These are phyloP conservation scores for Aspergillus haitiensis DNA, from an alignment of 495 filamentous ascomycete genomes.

Conservation along the genomic window DNA sequence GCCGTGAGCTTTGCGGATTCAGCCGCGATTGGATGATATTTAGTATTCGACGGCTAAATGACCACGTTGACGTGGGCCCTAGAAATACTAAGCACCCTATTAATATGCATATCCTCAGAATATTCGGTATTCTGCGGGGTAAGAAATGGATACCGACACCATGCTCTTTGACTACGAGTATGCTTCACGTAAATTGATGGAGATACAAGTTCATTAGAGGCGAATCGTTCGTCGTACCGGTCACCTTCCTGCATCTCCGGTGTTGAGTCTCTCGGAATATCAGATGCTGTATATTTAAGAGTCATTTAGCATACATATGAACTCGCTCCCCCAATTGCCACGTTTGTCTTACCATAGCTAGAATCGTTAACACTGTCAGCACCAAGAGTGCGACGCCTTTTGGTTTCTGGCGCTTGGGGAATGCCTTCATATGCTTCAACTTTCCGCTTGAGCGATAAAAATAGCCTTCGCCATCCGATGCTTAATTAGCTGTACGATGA, in stretches of 20 bases:
- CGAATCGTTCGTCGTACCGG: conserved; percentile 25
- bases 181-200: conserved; percentile 24
- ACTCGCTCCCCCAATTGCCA: background rate
- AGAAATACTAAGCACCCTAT: conserved; percentile 27
- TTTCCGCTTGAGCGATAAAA: conserved; percentile 26
- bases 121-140: background rate
- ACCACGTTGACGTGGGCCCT: conserved; percentile 41
- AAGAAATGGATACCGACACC: conserved; percentile 17
- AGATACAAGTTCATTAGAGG: conserved; percentile 26
- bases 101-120: background rate
- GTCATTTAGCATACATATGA: background rate
- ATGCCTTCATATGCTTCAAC: conserved; percentile 21
- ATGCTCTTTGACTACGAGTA: conserved; percentile 16
- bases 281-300: background rate
- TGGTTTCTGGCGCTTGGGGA: conserved; percentile 8
- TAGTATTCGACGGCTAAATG: conserved; percentile 35
- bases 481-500: background rate
- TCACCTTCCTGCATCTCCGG: conserved; percentile 12
- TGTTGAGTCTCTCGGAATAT: conserved; percentile 9
- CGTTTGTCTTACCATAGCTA: conserved; percentile 6
- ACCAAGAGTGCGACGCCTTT: conserved; percentile 10
- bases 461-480: conserved; percentile 13
- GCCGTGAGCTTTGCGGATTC: conserved; percentile 21
- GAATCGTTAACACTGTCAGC: conserved; percentile 1
- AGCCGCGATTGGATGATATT: conserved; percentile 29